These are phyloP conservation scores for Saccharomycopsis lassenensis DNA, from an alignment of 805 yeast genomes.

Conservation along the genomic window DNA sequence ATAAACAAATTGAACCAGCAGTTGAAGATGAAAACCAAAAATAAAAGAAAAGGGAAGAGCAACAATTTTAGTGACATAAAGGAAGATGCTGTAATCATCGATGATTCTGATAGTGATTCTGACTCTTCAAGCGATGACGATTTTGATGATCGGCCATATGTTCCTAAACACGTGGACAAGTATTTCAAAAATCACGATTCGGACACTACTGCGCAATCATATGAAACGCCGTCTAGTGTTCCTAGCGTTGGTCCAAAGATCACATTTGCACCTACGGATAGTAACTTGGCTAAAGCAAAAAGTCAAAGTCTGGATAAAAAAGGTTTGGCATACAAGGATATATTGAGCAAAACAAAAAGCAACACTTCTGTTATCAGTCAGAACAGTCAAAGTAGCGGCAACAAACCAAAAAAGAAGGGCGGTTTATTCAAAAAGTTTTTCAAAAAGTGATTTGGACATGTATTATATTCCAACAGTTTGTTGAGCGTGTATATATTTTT, in stretches of 20 bases:
- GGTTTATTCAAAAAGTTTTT: too few relatives aligned
- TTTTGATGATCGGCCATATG: conserved; percentile 12
- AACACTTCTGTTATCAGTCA: too few relatives aligned
- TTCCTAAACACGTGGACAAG: conserved; percentile 4
- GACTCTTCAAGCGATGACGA: conserved; percentile 6
- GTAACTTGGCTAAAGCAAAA: too few relatives aligned
- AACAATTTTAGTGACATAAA: conserved; percentile 9
- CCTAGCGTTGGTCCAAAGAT: not conserved
- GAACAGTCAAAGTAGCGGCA: too few relatives aligned
- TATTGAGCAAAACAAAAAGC: conserved; percentile 8
- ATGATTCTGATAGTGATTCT: conserved; percentile 1
- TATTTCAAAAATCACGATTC: not conserved
- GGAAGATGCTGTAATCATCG: not conserved
- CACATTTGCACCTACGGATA: not conserved
- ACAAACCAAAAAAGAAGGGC: too few relatives aligned
- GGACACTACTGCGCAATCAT: conserved; percentile 1
- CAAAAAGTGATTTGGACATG: too few relatives aligned
- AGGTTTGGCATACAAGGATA: conserved; percentile 9
- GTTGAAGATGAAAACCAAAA: conserved; percentile 13
- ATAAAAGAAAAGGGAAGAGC: conserved; percentile 29
- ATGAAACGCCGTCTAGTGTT: not conserved
- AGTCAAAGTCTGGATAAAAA: too few relatives aligned
- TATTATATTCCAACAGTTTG: too few relatives aligned
- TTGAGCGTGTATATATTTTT: too few relatives aligned
- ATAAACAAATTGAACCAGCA: not conserved